Base-by-base conservation (phyloP, 805 yeast genomes). In the Cyberlindnera mrakii region DNA sequence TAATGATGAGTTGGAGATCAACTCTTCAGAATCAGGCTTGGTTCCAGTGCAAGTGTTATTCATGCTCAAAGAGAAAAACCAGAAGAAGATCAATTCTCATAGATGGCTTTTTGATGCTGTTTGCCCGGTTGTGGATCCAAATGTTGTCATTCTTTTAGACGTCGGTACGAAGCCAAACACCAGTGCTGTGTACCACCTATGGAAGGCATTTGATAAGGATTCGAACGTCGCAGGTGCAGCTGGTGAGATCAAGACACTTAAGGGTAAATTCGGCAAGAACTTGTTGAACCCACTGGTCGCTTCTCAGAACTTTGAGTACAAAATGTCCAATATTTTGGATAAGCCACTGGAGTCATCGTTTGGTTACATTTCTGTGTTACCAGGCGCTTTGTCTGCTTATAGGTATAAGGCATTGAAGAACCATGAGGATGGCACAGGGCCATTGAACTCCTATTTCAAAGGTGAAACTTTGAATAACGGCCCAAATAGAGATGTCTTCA, bases 161-260 rank as follows among this genome's bases (percentile, higher is more conserved):
- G 99, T 93, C n/a, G 99, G 99, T 49, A 93, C 99, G 0, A 80
- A 83, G 55, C 95, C 98, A n/a, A 89, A 88, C 50, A 75, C 77
- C 37, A 80, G 84, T 41, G 91, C 98, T 0, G 71, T 91, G 20
- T 95, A 93, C 58, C 93, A 91, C 54, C 70, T 93, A 46, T 93
- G 99, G 99, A 93, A 93, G 64, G 95, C 96, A 0, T 93, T 93
- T 63, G 99, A 93, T 63, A 75, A 80, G 53, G 97, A 93, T 60
- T 89, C 97, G 1, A 90, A 91, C 55, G 96, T 93, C 41, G 99
- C 96, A 0, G 99, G 99, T 49, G 99, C 96, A 1, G 97, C 98
- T 13, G 99, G 99, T 49, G 98, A 93, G 63, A 90, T 93, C 59
- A 85, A 85, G 49, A 88, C 98, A 0, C 83, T 91, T 86, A 89